Evolutionary conservation across 345 rosid genomes (phyloP), one percentile per base, ranked within the genome.

Genomic region (Ceriops zippeliana): DNA sequence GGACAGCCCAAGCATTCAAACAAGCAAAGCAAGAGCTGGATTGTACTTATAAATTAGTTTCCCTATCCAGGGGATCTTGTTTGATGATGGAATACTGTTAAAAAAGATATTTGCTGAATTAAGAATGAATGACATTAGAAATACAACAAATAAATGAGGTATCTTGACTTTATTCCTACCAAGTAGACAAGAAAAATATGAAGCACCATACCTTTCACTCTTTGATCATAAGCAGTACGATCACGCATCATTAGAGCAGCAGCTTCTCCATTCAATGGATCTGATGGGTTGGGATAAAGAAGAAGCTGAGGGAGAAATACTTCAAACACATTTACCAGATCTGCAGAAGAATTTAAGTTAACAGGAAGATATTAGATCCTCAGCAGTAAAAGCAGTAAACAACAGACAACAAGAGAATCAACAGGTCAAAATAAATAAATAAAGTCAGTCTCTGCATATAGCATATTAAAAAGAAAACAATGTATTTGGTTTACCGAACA

Each of bases 271-370:
- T 96, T 92, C 83, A 96, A 84, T 32, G 99, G 99, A 78, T 92
- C 96, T 0, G 97, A 87, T 35, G 99, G 92, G 70, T 96, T 96
- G 61, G 99, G 98, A 79, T 96, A 92, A 81, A 96, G 69, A 68
- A 96, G 98, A 71, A 96, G 96, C 79, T 96, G 99, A 60, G 99
- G 99, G 73, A 96, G 97, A 72, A 96, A 96, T 65, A 87, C 89
- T 81, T 96, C 98, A 67, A 96, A 96, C 62, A 96, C 98, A 72
- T 96, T 96, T 38, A 96, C 96, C 80, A 96, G 78, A 83, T 96
- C 98, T 92, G 89, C 34, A 77, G 26, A 72, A 47, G 26, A 32
- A 31, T 22, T 34, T 66, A 16, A 7, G 31, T 46, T 21, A 84
- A 62, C 53, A 21, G 26, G 4, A 57, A 38, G 34, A 61, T 63